Evolutionary conservation across 306 rosid species (phyloP).

Genomic region (Psophocarpus tetragonolobus): DNA sequence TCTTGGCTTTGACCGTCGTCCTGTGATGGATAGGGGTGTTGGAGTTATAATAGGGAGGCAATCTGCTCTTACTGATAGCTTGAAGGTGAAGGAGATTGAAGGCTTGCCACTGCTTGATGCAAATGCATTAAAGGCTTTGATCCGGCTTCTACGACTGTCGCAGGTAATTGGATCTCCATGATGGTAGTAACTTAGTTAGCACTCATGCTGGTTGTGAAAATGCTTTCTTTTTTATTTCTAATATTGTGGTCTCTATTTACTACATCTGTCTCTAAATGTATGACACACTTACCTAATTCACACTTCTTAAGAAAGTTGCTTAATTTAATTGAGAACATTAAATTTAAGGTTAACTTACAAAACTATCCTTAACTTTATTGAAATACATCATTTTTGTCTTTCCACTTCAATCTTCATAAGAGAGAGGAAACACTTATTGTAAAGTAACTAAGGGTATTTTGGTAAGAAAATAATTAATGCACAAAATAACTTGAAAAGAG

Average conservation of each 20-base stretch:
- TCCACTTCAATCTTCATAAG: too few species aligned
- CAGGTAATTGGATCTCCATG: slow-evolving; percentile 64
- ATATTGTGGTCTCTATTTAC: background rate
- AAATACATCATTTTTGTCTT: too few species aligned
- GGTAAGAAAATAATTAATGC: too few species aligned
- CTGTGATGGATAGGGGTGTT: slow-evolving; percentile 94
- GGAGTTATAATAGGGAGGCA: slow-evolving; percentile 88
- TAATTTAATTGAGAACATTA: too few species aligned
- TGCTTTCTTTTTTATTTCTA: background rate
- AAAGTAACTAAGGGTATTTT: too few species aligned
- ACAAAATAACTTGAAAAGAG: too few species aligned
- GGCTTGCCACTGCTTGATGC: slow-evolving; percentile 90
- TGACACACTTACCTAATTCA: too few species aligned
- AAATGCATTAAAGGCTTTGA: slow-evolving; percentile 81
- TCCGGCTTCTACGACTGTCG: slow-evolving; percentile 87
- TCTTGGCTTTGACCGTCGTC: slow-evolving; percentile 83
- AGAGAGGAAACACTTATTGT: too few species aligned
- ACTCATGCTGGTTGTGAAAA: slow-evolving; percentile 18
- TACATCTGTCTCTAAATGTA: too few species aligned
- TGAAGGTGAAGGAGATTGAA: slow-evolving; percentile 86
- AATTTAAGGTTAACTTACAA: too few species aligned
- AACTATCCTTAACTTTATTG: too few species aligned
- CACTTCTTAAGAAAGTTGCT: too few species aligned
- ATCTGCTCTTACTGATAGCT: slow-evolving; percentile 68
- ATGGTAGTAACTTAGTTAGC: slow-evolving; percentile 16